Evolutionary conservation across 2,329 filamentous ascomycete species (phyloP).

Genomic region (Geosmithia putterillii): DNA sequence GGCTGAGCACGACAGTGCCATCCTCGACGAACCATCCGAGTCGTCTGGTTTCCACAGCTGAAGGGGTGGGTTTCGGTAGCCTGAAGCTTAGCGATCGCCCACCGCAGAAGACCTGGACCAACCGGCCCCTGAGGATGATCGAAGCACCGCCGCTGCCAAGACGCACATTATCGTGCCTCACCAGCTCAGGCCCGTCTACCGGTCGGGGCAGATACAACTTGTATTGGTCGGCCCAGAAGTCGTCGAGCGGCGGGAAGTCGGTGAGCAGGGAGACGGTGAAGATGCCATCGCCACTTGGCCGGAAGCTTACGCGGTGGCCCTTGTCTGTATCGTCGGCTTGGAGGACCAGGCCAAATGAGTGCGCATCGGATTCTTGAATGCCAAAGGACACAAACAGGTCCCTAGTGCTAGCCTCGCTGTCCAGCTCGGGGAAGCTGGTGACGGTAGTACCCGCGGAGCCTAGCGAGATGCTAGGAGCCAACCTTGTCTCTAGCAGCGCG

Average conservation of each 20-base stretch:
- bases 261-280: constrained; percentile 15
- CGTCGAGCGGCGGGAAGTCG: constrained; percentile 19
- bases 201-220: constrained; percentile 14
- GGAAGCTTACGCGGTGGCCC: constrained; percentile 13
- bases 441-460: constrained; percentile 10
- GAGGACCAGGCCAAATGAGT: constrained; percentile 14
- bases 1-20: constrained; percentile 5
- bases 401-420: too few species aligned
- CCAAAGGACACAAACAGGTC: constrained; percentile 12
- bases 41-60: constrained; percentile 4
- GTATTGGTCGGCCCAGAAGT: constrained; percentile 25
- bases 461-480: constrained; percentile 3
- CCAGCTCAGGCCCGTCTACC: constrained; percentile 20
- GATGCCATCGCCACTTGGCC: constrained; percentile 5
- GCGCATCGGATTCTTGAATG: constrained; percentile 11
- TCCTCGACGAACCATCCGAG: constrained; percentile 18
- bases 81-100: constrained; percentile 16
- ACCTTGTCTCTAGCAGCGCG: constrained; percentile 1
- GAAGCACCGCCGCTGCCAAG: constrained; percentile 10
- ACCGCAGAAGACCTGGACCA: constrained; percentile 16
- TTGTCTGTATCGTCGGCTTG: constrained; percentile 13
- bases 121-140: constrained; percentile 12
- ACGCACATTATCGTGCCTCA: constrained; percentile 15
- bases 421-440: constrained; percentile 10
- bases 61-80: constrained; percentile 7